Conservation (phyloP, 2,329 filamentous ascomycete species). For the Coniella vitis region DNA sequence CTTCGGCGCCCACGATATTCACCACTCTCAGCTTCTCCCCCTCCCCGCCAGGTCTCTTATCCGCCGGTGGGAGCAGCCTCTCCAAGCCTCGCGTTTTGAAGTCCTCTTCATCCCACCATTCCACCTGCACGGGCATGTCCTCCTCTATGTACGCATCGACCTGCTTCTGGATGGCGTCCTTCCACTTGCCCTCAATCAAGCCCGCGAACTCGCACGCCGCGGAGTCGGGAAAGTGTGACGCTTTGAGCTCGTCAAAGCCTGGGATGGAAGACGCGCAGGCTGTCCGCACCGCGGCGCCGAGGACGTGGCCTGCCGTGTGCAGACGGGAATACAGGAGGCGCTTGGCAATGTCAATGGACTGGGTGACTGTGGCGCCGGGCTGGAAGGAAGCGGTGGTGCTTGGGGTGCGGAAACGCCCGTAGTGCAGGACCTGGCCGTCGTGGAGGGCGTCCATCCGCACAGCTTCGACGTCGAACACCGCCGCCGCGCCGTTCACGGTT, state of each 20-base stretch:
- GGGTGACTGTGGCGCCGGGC: conserved; percentile 39
- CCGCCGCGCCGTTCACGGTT: conserved; percentile 19
- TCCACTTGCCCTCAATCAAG: conserved; percentile 56
- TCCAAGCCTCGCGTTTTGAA: conserved; percentile 48
- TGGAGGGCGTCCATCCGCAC: conserved; percentile 48
- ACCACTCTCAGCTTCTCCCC: conserved; percentile 60
- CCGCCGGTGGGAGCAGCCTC: conserved; percentile 46
- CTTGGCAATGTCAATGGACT: conserved; percentile 54
- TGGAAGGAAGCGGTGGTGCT: conserved; percentile 27
- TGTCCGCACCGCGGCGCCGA: conserved; percentile 59
- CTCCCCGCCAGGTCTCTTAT: conserved; percentile 32
- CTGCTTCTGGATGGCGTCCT: conserved; percentile 53
- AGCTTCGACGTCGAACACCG: conserved; percentile 43
- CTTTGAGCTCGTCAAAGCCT: conserved; percentile 60
- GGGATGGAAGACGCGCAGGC: conserved; percentile 45
- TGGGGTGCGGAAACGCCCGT: conserved; percentile 46
- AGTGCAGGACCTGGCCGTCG: conserved; percentile 55
- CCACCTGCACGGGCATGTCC: conserved; percentile 52
- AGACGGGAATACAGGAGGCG: conserved; percentile 58
- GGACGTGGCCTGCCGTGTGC: conserved; percentile 68
- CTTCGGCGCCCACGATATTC: conserved; percentile 59
- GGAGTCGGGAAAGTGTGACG: conserved; percentile 62
- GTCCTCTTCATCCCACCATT: conserved; percentile 42
- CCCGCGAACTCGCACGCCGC: conserved; percentile 64
- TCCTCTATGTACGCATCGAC: conserved; percentile 51